Evolutionary conservation across 306 rosid species (phyloP).

Genomic region (Casuarina cunninghamiana): DNA sequence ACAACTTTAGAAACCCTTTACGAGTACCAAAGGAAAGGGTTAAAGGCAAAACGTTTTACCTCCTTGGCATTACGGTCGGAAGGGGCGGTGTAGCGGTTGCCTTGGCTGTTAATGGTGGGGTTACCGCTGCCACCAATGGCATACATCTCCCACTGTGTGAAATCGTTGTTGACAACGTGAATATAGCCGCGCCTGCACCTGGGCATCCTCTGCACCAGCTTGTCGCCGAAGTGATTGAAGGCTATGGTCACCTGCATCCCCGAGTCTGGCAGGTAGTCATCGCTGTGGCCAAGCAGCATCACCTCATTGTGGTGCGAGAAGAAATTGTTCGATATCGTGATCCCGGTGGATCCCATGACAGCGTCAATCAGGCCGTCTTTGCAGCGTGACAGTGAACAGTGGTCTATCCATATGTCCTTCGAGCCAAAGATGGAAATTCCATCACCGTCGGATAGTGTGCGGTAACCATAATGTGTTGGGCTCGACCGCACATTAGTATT

Average conservation of each 20-base stretch:
- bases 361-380: conserved; percentile 82
- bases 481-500: conserved; percentile 63
- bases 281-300: conserved; percentile 87
- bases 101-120: conserved; percentile 88
- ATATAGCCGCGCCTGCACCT: conserved; percentile 81
- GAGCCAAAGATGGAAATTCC: conserved; percentile 79
- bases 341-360: conserved; percentile 85
- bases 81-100: conserved; percentile 72
- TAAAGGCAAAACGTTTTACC: not conserved
- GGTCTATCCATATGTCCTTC: conserved; percentile 80
- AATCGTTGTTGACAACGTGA: conserved; percentile 87
- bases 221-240: conserved; percentile 82
- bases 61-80: conserved; percentile 57
- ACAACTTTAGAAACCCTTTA: too few species aligned
- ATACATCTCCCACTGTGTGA: conserved; percentile 86
- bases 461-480: conserved; percentile 64
- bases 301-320: conserved; percentile 88
- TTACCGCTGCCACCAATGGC: conserved; percentile 84
- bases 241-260: conserved; percentile 93
- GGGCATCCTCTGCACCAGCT: conserved; percentile 87
- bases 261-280: conserved; percentile 57
- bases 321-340: conserved; percentile 78
- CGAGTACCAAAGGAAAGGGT: too few species aligned
- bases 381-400: conserved; percentile 81
- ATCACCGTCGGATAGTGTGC: conserved; percentile 85